Evolutionary conservation across 2,329 filamentous ascomycete species (phyloP).

Genomic region (Colletotrichum shisoi): DNA sequence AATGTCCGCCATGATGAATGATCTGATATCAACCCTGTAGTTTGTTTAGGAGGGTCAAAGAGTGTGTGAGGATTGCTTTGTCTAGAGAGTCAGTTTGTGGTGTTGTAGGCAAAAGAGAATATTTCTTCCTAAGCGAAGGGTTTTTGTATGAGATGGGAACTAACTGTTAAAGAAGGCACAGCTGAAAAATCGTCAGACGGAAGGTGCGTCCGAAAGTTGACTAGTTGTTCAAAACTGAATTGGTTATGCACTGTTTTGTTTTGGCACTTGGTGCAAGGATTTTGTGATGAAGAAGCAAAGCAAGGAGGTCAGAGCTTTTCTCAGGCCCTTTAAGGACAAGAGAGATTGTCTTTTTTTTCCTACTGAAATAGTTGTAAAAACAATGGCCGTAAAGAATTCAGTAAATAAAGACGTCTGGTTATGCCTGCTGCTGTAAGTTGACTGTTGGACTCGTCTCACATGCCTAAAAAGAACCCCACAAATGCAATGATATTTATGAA

Average conservation of each 20-base stretch:
- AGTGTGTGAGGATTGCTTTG: neutral
- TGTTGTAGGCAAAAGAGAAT: neutral
- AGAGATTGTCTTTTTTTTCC: neutral
- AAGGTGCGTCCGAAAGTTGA: neutral
- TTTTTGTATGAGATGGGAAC: too few relatives aligned
- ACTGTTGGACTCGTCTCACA: too few relatives aligned
- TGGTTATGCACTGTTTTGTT: neutral
- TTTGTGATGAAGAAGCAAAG: too few relatives aligned
- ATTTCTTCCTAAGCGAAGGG: neutral
- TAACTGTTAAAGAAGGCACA: neutral
- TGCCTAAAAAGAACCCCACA: too few relatives aligned
- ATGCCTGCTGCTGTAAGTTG: too few relatives aligned
- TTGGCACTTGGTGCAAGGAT: neutral
- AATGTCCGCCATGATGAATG: slow-evolving; percentile 2
- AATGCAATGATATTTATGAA: too few relatives aligned
- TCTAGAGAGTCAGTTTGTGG: too few relatives aligned
- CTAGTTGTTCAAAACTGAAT: neutral
- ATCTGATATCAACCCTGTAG: too few relatives aligned
- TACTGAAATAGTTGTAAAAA: too few relatives aligned
- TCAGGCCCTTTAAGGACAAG: fast-evolving
- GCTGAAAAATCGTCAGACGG: neutral
- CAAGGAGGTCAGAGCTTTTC: too few relatives aligned
- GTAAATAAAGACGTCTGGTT: neutral
- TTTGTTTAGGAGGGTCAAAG: neutral
- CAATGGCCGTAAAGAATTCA: too few relatives aligned